phyloP scores from a whole-genome alignment of 140 eudicot genomes.

The Bidens hawaiensis region DNA sequence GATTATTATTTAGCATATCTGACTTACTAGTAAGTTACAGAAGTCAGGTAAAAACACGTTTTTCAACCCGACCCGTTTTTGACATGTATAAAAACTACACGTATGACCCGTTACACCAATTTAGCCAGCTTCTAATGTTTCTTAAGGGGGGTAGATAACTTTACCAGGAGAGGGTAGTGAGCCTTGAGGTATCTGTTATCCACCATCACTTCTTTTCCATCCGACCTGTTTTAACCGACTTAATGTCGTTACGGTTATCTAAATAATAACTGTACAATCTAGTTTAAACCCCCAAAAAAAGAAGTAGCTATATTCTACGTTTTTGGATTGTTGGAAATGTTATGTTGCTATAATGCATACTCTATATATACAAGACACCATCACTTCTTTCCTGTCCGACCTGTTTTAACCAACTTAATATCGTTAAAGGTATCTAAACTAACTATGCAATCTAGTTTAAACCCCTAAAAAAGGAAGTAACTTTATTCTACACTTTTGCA shows the following conservation, averaged over 20 bases:
- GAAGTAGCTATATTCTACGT: not conserved
- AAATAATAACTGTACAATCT: not conserved
- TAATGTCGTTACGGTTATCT: not conserved
- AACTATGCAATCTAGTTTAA: not conserved
- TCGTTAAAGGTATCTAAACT: not conserved
- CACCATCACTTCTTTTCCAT: conserved; percentile 76
- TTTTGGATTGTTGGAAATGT: conserved; percentile 2
- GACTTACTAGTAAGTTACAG: not conserved
- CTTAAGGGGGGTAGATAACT: not conserved
- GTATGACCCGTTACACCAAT: no score
- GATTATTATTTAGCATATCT: not conserved
- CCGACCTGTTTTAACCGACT: conserved; percentile 51
- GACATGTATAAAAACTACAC: no score
- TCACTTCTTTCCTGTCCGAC: conserved; percentile 77
- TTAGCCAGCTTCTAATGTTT: not conserved
- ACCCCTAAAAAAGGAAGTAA: not conserved
- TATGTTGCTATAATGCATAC: no score
- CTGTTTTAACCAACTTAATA: conserved; percentile 30
- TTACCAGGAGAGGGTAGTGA: conserved; percentile 69
- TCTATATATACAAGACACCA: no score
- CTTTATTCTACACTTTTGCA: not conserved
- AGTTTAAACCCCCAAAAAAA: conserved; percentile 6
- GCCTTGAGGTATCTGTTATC: conserved; percentile 81
- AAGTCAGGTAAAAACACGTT: not conserved
- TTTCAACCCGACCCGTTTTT: not conserved